Base-by-base conservation (phyloP, 257 asterid genomes). In the Plantago major region DNA sequence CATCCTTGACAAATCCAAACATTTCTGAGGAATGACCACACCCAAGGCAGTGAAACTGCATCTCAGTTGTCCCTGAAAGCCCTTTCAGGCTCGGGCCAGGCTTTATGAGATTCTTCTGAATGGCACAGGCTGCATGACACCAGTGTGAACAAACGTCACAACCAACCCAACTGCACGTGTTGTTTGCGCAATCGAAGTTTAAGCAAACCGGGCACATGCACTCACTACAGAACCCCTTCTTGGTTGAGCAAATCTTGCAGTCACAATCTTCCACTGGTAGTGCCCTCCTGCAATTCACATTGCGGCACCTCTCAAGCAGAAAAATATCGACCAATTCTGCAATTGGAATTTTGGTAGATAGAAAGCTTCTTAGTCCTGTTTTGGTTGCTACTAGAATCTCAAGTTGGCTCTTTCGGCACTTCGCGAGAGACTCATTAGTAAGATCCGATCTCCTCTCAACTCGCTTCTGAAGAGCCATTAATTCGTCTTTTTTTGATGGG, bases 141-240 rank as follows among this genome's bases (percentile, higher is more conserved):
- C 97, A 93, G 55, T 93, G 99, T 0, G 85, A 75, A 70, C 99
- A 93, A 46, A 73, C 79, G 60, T 83, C 96, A 54, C 99, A 93
- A 22, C 99, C 99, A 12, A 93, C 95, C 95, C 97, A 93, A 82
- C 99, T 82, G 73, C 92, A 89, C 40, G 97, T 93, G 67, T 83
- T 82, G 66, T 38, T 81, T 15, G 92, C 97, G 60, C 89, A 78
- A 67, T 93, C 99, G 9, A 87, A 89, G 76, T 89, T 87, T 49
- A 83, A 71, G 73, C 99, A 93, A 4, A 93, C 87, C 3, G 89
- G 88, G 63, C 96, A 93, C 99, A 93, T 93, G 81, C 99, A 93
- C 71, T 73, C 94, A 11, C 89, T 80, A 81, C 99, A 92, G 67
- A 92, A 92, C 18, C 99, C 99, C 58, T 79, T 85, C 47, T 83